These are phyloP conservation scores for Citrullus mucosospermus DNA, from an alignment of 306 rosid species.

Conservation along the genomic window DNA sequence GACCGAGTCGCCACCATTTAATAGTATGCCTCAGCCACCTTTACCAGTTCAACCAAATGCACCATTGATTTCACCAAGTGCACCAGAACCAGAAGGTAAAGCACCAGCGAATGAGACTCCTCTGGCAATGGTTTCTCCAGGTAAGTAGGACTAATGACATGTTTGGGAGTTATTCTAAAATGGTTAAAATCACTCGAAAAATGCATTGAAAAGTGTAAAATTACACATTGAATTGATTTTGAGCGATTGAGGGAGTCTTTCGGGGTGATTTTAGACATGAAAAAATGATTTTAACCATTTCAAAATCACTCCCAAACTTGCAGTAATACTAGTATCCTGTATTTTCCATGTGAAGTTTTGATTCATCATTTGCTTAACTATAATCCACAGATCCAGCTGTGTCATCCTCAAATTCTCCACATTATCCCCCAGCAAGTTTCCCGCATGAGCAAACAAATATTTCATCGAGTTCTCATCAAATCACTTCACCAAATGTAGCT, in stretches of 20 bases:
- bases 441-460: constrained; percentile 9
- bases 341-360: constrained; percentile 10
- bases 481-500: neutral
- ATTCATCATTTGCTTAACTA: neutral
- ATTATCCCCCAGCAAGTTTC: constrained; percentile 33
- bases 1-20: constrained; percentile 17
- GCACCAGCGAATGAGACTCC: constrained; percentile 11
- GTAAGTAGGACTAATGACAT: constrained; percentile 15
- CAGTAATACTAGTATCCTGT: neutral
- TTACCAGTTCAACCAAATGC: constrained; percentile 20
- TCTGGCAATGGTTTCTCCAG: constrained; percentile 31
- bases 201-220: no score
- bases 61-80: constrained; percentile 10
- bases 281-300: no score
- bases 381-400: constrained; percentile 32
- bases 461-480: neutral
- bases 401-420: constrained; percentile 31
- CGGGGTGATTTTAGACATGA: no score
- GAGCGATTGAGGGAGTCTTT: no score
- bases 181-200: no score
- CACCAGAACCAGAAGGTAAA: constrained; percentile 8
- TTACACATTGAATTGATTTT: no score
- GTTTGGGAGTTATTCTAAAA: no score
- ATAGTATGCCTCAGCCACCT: constrained; percentile 27
- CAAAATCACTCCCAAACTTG: no score